These are phyloP conservation scores for Geranium rotundifolium DNA, from an alignment of 345 rosid genomes.

Conservation along the genomic window DNA sequence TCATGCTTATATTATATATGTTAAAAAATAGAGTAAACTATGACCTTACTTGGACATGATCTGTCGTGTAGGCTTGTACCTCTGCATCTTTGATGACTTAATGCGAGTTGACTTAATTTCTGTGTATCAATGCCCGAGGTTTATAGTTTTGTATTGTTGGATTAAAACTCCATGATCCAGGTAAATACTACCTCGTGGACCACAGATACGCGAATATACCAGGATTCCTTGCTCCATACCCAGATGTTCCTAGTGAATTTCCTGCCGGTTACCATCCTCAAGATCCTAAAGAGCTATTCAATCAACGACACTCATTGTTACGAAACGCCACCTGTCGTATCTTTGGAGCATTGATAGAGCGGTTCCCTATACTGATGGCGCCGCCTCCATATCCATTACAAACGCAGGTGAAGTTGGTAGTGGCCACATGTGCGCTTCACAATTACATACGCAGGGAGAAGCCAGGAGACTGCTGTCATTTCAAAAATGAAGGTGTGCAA, in stretches of 20 bases:
- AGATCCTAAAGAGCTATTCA: conserved; percentile 59
- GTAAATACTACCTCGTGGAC: conserved; percentile 76
- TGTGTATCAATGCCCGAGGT: neutral
- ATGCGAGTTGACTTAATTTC: neutral
- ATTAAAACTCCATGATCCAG: conserved; percentile 28
- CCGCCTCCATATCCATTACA: conserved; percentile 91
- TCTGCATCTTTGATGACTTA: too few relatives aligned
- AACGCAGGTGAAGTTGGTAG: conserved; percentile 76
- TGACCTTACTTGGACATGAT: too few relatives aligned
- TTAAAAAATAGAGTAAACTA: too few relatives aligned
- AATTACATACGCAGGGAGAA: conserved; percentile 65
- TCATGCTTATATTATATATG: too few relatives aligned
- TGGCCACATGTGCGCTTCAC: conserved; percentile 74
- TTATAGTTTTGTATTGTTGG: neutral
- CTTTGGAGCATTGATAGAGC: conserved; percentile 64
- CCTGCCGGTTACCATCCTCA: conserved; percentile 35
- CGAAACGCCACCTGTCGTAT: conserved; percentile 35
- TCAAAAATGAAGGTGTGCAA: conserved; percentile 22
- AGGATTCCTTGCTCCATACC: conserved; percentile 67
- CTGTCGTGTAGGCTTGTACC: too few relatives aligned
- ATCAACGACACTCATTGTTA: conserved; percentile 55
- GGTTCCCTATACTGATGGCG: conserved; percentile 69
- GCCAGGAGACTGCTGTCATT: conserved; percentile 63
- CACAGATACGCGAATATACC: conserved; percentile 51
- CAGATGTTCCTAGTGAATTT: conserved; percentile 31